Conservation (phyloP, 2,329 filamentous ascomycete species). For the Davidsoniella neocaledoniae region DNA sequence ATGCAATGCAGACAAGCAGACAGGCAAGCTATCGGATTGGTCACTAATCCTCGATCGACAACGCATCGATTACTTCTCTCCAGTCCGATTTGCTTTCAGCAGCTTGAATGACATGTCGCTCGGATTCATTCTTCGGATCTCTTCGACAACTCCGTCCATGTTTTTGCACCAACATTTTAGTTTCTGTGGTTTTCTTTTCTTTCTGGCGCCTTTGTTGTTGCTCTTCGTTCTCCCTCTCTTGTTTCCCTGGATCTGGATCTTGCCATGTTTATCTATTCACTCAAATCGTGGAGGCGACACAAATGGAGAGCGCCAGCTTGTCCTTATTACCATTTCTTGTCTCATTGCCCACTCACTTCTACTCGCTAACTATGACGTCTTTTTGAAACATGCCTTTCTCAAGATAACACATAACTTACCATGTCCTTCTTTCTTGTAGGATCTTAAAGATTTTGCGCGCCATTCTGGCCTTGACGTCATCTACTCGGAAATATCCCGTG, state of each 20-base stretch:
- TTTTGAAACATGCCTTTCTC: neutral
- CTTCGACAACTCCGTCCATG: too few species aligned
- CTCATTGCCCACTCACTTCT: neutral
- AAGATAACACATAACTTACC: neutral
- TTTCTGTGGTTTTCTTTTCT: neutral
- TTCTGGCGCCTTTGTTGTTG: neutral
- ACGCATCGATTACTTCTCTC: too few species aligned
- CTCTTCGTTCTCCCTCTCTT: neutral
- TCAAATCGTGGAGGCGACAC: too few species aligned
- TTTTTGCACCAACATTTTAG: neutral
- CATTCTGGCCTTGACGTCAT: constrained; percentile 94
- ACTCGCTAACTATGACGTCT: neutral
- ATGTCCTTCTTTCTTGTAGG: constrained; percentile 39
- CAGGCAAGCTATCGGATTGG: too few species aligned
- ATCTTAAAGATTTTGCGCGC: constrained; percentile 98
- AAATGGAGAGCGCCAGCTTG: too few species aligned
- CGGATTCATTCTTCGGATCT: too few species aligned
- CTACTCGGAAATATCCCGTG: constrained; percentile 89
- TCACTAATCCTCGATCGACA: too few species aligned
- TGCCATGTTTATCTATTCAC: neutral
- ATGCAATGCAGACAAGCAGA: too few species aligned
- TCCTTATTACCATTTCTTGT: too few species aligned
- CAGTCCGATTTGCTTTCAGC: too few species aligned
- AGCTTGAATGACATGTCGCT: too few species aligned
- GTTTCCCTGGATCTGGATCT: neutral